Evolutionary conservation across 2,329 filamentous ascomycete genomes (phyloP), one percentile per base, ranked within the genome.

Genomic region (Catunica adiposa): DNA sequence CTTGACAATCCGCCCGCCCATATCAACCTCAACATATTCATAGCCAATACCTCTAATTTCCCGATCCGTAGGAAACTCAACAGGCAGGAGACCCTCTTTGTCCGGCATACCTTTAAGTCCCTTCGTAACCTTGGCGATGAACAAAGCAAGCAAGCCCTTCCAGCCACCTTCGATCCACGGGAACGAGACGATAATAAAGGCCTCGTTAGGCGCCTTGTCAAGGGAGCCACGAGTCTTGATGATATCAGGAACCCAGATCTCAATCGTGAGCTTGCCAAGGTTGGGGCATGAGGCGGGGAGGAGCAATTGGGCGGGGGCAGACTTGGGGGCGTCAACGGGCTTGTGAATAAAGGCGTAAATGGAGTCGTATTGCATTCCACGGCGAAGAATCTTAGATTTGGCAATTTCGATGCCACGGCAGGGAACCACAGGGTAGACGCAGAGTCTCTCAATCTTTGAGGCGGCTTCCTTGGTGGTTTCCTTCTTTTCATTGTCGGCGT

Each of bases 361-460:
- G 4, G 88, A 79, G 68, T 96, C 89, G 66, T 84, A 85, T 65
- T 83, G 77, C 56, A 94, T 73, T 1, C 89, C 88, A 1, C 78
- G 79, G 4, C 78, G 71, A 48, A 86, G 68, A 15, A 92, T 74
- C 55, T 78, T 76, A 58, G 78, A 78, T 59, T 74, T 70, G 53
- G 77, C 69, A 50, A 95, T 68, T 68, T 92, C 86, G 55, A 94
- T 80, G 26, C 84, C 85, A 56, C 71, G 73, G 66, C 88, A 94
- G 56, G 84, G 87, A 69, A 94, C 90, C 66, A 95, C 70, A 0
- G 89, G 89, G 66, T 92, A 90, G 58, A 89, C 76, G 69, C 82
- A 83, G 53, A 94, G 71, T 17, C 53, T 47, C 11, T 31, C 56
- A n/a, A 58, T 50, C 56, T 84, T 85, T 66, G 87, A 68, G 53